Evolutionary conservation across 345 rosid genomes (phyloP).

Genomic region (Eucalyptus tenuipes): DNA sequence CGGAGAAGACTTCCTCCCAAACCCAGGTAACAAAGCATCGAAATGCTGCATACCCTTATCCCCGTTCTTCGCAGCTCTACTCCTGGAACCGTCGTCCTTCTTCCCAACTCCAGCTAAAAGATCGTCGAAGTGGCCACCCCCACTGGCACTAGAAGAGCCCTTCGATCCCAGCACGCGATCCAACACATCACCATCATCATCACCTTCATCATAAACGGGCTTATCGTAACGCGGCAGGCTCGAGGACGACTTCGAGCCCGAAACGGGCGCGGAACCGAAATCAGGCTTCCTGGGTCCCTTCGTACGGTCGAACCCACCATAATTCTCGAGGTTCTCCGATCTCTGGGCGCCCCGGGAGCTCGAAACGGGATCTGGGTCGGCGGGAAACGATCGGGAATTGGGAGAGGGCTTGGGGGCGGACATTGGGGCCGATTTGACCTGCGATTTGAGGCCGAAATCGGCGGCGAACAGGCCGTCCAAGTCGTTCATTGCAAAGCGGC

Average conservation of each 20-base stretch:
- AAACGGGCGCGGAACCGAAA: constrained; percentile 1
- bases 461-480: constrained; percentile 13
- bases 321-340: constrained; percentile 2
- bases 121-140: constrained; percentile 10
- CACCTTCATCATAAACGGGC: constrained; percentile 23
- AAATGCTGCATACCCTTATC: constrained; percentile 7
- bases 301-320: not conserved
- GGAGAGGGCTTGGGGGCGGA: not conserved
- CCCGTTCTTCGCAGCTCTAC: not conserved
- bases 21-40: constrained; percentile 26
- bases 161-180: not conserved
- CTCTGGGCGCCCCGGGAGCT: not conserved
- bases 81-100: constrained; percentile 4
- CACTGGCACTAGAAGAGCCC: not conserved
- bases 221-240: constrained; percentile 14
- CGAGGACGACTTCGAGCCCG: not conserved
- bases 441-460: constrained; percentile 30
- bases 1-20: constrained; percentile 21
- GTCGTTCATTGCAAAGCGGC: constrained; percentile 17
- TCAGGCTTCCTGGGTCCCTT: not conserved
- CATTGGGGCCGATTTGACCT: constrained; percentile 31
- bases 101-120: constrained; percentile 16
- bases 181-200: constrained; percentile 10
- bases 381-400: not conserved
- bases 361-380: constrained; percentile 1